Conservation (phyloP, 495 filamentous ascomycete genomes). For the Wilcoxina mikolae region DNA sequence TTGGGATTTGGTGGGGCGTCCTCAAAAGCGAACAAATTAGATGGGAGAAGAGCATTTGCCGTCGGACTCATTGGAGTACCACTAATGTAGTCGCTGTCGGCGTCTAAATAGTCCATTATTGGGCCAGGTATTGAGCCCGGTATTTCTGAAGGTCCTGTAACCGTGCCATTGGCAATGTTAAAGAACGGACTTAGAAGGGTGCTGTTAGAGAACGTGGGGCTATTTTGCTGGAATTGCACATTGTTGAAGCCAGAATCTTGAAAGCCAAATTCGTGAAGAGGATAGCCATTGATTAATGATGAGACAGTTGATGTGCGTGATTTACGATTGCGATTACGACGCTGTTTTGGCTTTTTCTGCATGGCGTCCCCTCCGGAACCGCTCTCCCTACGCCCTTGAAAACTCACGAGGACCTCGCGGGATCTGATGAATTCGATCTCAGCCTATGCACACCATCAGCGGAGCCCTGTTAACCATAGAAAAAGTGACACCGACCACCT, state of each 20-base stretch:
- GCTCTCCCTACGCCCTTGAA: slow-evolving; percentile 24
- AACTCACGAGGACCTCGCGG: slow-evolving; percentile 15
- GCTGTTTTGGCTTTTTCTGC: slow-evolving; percentile 35
- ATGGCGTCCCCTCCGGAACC: slow-evolving; percentile 14
- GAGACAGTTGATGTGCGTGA: slow-evolving; percentile 35
- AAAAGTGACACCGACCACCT: slow-evolving; percentile 17
- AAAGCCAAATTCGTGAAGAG: slow-evolving; percentile 17
- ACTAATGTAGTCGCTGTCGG: slow-evolving; percentile 35
- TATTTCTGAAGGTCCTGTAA: slow-evolving; percentile 27
- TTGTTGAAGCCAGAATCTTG: slow-evolving; percentile 13
- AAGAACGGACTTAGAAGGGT: slow-evolving; percentile 42
- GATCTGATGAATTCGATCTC: slow-evolving; percentile 24
- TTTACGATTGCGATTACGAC: slow-evolving; percentile 43
- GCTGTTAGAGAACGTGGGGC: slow-evolving; percentile 33
- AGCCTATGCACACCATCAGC: slow-evolving; percentile 12
- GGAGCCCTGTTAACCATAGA: slow-evolving; percentile 3
- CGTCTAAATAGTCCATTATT: slow-evolving; percentile 33
- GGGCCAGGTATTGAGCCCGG: slow-evolving; percentile 32
- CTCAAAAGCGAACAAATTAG: slow-evolving; percentile 64
- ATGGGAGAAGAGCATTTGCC: slow-evolving; percentile 61
- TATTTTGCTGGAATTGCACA: slow-evolving; percentile 17
- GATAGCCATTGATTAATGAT: slow-evolving; percentile 11
- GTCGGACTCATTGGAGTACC: slow-evolving; percentile 68
- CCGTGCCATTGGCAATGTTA: slow-evolving; percentile 42
- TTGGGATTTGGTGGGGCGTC: slow-evolving; percentile 45